Evolutionary conservation across 2,329 filamentous ascomycete species (phyloP), one percentile per base, ranked within the genome.

Genomic region (Stagonosporopsis chrysanthemi): DNA sequence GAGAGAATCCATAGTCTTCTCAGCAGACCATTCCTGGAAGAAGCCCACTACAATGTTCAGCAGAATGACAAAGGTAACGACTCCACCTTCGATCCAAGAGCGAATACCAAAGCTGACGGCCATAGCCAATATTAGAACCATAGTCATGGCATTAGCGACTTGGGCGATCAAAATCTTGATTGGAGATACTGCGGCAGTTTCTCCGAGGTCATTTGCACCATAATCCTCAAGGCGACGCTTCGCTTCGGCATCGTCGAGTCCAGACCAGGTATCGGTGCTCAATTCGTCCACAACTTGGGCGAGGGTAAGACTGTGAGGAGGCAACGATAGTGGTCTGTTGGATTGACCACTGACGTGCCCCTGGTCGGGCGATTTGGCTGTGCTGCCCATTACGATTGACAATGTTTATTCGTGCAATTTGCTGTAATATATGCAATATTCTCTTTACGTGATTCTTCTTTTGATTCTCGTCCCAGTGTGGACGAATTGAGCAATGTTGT

Each of bases 81-180:
- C 79, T 48, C 79, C 79, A 44, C 79, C 80, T 68, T 82, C 80
- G 56, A 82, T 81, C 71, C 74, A 82, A 0, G 79, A 80, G 31
- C 69, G 56, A 54, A 82, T 81, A 33, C 75, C 79, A 60, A 80
- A 81, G 44, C 78, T 80, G 42, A 82, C 79, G 22, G 73, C 77
- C 80, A 82, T 81, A 29, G 78, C 80, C 52, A 81, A 66, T 33
- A 82, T 77, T n/a, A 82, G 71, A 6, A 88, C 88, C 74, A 90
- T 73, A 63, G 90, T 89, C 90, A 92, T 91, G 56, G 90, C 89
- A 80, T 92, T 92, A 71, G 87, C 85, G 22, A 91, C 75, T 73
- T 92, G 90, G 66, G 88, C 88, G 56, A 89, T 78, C 43, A 92
- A 78, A 39, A 92, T 90, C 66, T 88, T 92, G 67, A 83, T 87